Base-by-base conservation (phyloP, 768 basidiomycete genomes). In the Suillus tomentosus region DNA sequence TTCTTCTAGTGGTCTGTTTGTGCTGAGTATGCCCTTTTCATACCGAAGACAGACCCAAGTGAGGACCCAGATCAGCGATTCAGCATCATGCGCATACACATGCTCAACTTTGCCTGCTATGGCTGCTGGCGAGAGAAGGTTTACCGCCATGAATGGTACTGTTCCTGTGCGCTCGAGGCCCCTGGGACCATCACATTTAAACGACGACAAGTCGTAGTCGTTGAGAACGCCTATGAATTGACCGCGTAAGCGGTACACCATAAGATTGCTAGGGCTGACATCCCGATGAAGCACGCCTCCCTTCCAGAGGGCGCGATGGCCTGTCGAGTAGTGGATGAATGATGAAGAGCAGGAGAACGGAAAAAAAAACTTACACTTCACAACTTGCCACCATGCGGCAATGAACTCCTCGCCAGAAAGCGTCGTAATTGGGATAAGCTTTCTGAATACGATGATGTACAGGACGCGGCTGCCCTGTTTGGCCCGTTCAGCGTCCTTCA, bases 141-240 rank as follows among this genome's bases (percentile, higher is more conserved):
- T 40, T 5, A 62, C 19, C 9, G 65, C 56, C 65, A 67, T 67
- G 57, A 62, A 67, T 7, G 66, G 66, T 34, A 54, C 47, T 3
- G 66, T 67, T 8, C 66, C 66, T 5, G 66, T 67, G 54, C 66
- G 65, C 45, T 63, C 60, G 9, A 24, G 24, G 27, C n/a, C 13
- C 5, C 27, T 31, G 15, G 36, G 22, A 43, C 57, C 17, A 8
- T 58, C 9, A 7, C 34, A 1, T 24, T n/a, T 39, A 22, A 17
- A 47, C 45, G 34, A 56, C 17, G 39, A 61, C n/a, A 36, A 65
- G 34, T 67, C 66, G 10, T 63, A 67, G 19, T 58, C 57, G 5
- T 58, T 58, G 17, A 58, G 22, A n/a, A 58, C 57, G 17, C 57
- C 37, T 6, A 58, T 19, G 19, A 7, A 43, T 31, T n/a, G 31